phyloP scores from a whole-genome alignment of 2,329 filamentous ascomycete species.

The Tolypocladium inflatum region DNA sequence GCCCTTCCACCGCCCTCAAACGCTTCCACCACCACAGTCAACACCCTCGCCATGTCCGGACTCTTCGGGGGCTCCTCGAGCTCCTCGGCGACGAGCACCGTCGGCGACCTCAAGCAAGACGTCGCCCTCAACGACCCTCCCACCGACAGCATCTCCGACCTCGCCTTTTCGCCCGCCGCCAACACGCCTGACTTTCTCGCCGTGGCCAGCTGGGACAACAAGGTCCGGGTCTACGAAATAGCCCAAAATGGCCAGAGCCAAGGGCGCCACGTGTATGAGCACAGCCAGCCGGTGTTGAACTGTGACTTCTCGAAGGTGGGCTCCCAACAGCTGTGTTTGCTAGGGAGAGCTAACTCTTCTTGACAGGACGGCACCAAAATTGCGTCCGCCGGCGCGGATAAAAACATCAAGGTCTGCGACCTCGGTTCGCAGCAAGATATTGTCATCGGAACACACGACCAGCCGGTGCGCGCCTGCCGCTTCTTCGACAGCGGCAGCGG shows the following conservation, averaged over 20 bases:
- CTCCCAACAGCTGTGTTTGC: not conserved
- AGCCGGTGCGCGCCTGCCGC: conserved; percentile 67
- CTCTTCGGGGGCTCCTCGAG: conserved; percentile 47
- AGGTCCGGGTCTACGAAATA: conserved; percentile 94
- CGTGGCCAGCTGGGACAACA: conserved; percentile 94
- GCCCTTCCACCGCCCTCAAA: not conserved
- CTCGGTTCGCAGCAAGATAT: conserved; percentile 56
- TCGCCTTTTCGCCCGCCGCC: conserved; percentile 65
- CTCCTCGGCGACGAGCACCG: conserved; percentile 55
- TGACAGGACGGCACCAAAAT: conserved; percentile 80
- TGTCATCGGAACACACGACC: conserved; percentile 77
- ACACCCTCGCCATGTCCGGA: conserved; percentile 45
- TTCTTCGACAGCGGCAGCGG: conserved; percentile 66
- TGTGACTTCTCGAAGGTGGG: conserved; percentile 82
- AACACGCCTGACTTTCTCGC: conserved; percentile 65
- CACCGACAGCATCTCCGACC: conserved; percentile 80
- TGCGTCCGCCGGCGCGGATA: conserved; percentile 81
- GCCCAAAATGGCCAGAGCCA: conserved; percentile 66
- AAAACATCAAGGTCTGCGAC: conserved; percentile 82
- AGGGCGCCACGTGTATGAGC: conserved; percentile 78
- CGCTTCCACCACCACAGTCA: conserved; percentile 4
- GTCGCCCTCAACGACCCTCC: conserved; percentile 70
- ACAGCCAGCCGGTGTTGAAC: conserved; percentile 75
- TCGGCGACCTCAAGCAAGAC: conserved; percentile 87
- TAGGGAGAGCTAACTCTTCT: not conserved